Base-by-base conservation (phyloP, 2,329 filamentous ascomycete species). In the Pezicula neosporulosa region DNA sequence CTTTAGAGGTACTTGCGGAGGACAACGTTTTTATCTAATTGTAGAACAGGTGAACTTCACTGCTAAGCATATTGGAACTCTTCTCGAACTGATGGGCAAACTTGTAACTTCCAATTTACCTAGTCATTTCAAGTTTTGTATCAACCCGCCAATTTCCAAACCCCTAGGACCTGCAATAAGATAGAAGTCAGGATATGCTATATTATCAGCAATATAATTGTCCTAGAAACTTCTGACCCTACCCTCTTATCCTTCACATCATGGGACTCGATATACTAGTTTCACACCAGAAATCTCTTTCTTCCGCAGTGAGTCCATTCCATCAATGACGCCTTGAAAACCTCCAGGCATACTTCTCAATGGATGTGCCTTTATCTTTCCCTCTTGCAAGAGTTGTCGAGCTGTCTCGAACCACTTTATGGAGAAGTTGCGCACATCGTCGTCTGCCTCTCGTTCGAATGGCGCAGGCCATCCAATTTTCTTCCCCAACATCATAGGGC, bases 401-500 rank as follows among this genome's bases (percentile, higher is more conserved):
- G 35, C 39, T 15, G 35, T 24, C 37, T 46, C 36, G 9, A 46
- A 51, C 47, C 41, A 50, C 38, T 38, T 44, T 30, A 42, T 43
- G 27, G n/a, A 53, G 41, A 48, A 51, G 13, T 55, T 53, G 21
- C 53, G 45, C 10, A 52, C 47, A 15, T 44, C 18, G 6, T 44
- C 49, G 13, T 58, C 55, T 13, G 54, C 52, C 8, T 37, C 55
- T 19, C 49, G 27, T 16, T 45, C 47, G 30, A 62, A 66, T 8
- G 52, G 58, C 13, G 50, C 59, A n/a, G 55, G 57, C 56, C 58
- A 57, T 8, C 45, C 52, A 38, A 60, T 53, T 3, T 53, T 53
- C 4, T 59, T 19, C 1, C 67, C 67, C 27, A 63, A 56, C 9
- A 67, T 52, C 1, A 55, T 57, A 2, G 57, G 53, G 3, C 51